These are phyloP conservation scores for Neurospora sp. DNA, from an alignment of 2,329 filamentous ascomycete genomes.

Conservation along the genomic window DNA sequence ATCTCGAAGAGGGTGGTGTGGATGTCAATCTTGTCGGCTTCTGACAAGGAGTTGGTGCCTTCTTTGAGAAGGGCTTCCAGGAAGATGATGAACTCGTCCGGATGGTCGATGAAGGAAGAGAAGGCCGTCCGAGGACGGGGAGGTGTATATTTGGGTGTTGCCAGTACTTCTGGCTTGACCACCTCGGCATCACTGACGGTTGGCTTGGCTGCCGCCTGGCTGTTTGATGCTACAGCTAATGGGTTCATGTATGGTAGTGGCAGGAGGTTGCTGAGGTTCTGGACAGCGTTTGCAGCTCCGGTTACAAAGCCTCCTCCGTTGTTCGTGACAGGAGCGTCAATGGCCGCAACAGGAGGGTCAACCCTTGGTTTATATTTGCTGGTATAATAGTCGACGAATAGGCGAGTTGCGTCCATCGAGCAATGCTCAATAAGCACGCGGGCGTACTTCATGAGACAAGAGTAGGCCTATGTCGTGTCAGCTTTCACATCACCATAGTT, in stretches of 20 bases:
- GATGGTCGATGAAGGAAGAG: constrained; percentile 90
- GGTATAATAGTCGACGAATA: constrained; percentile 95
- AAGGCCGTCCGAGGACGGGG: constrained; percentile 85
- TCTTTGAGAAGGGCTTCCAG: constrained; percentile 78
- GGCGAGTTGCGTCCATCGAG: constrained; percentile 65
- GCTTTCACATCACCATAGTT: constrained; percentile 6
- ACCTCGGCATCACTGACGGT: constrained; percentile 44
- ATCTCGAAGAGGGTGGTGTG: constrained; percentile 97
- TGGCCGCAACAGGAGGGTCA: constrained; percentile 33
- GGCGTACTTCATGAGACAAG: constrained; percentile 90
- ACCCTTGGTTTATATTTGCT: constrained; percentile 68
- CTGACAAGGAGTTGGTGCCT: constrained; percentile 45
- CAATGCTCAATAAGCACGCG: constrained; percentile 83
- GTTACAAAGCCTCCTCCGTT: constrained; percentile 34
- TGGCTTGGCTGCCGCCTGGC: constrained; percentile 39
- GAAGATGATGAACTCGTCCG: constrained; percentile 84
- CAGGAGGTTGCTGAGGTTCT: constrained; percentile 75
- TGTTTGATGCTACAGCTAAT: constrained; percentile 13
- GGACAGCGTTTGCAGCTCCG: constrained; percentile 65
- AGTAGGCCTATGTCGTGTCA: constrained; percentile 55
- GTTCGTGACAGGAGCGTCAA: constrained; percentile 21
- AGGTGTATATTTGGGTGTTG: constrained; percentile 55
- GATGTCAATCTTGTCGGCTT: constrained; percentile 71
- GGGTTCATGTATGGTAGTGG: constrained; percentile 74
- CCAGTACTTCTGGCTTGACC: constrained; percentile 35